phyloP scores from a whole-genome alignment of 164 flowering plant genomes.

The Chloranthus sessilifolius region DNA sequence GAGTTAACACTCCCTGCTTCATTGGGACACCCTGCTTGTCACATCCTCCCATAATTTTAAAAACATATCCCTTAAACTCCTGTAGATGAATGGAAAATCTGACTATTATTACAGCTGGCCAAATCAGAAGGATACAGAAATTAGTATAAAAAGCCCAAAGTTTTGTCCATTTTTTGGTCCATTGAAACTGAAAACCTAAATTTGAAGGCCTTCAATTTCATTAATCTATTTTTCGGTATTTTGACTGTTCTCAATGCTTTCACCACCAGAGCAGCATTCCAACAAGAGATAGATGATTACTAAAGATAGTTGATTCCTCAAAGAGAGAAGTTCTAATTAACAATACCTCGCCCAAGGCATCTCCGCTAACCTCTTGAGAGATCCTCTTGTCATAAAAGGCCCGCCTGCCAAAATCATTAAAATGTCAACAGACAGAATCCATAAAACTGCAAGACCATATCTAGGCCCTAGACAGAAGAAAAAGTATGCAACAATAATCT shows the following conservation, averaged over 20 bases:
- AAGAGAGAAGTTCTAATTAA: too few relatives aligned
- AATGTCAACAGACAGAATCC: slow-evolving; percentile 2
- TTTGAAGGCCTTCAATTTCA: too few relatives aligned
- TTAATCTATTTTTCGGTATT: too few relatives aligned
- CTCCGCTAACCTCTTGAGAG: slow-evolving; percentile 42
- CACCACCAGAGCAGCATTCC: too few relatives aligned
- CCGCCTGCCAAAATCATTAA: slow-evolving; percentile 17
- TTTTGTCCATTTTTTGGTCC: too few relatives aligned
- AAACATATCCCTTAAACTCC: slow-evolving; percentile 50
- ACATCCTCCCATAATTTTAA: slow-evolving; percentile 52
- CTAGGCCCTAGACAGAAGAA: too few relatives aligned
- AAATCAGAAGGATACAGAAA: too few relatives aligned
- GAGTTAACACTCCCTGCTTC: slow-evolving; percentile 49
- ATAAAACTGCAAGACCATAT: neutral
- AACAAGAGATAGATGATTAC: too few relatives aligned
- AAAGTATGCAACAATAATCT: neutral
- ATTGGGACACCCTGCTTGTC: slow-evolving; percentile 50
- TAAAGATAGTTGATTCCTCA: too few relatives aligned
- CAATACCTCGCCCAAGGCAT: slow-evolving; percentile 43
- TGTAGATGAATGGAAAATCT: slow-evolving; percentile 8
- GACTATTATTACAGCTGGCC: too few relatives aligned
- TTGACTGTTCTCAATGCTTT: too few relatives aligned
- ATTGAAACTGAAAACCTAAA: neutral
- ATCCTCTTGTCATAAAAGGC: slow-evolving; percentile 42
- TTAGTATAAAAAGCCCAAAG: too few relatives aligned